These are phyloP conservation scores for Aspergillus intermedius DNA, from an alignment of 2,329 filamentous ascomycete genomes.

Conservation along the genomic window DNA sequence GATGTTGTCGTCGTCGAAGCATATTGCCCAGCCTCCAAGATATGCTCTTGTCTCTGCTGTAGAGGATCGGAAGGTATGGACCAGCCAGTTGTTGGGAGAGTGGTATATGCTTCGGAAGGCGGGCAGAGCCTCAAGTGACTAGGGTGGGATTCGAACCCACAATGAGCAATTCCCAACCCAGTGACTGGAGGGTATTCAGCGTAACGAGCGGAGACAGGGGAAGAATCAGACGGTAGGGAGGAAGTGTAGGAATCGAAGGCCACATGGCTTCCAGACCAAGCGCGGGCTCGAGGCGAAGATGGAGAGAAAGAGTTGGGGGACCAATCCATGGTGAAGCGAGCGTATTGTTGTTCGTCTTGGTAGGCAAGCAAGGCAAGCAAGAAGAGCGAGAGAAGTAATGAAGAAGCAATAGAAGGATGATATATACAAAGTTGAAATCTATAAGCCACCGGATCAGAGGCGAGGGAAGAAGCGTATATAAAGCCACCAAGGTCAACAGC, in stretches of 20 bases:
- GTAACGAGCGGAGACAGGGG: background rate
- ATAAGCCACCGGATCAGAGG: constrained; percentile 1
- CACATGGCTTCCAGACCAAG: constrained; percentile 4
- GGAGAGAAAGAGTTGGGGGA: background rate
- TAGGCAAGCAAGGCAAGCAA: background rate
- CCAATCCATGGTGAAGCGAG: constrained; percentile 1
- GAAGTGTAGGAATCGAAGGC: constrained; percentile 21
- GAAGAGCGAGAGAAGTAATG: background rate
- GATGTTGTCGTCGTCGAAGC: constrained; percentile 18
- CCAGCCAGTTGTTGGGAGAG: constrained; percentile 16
- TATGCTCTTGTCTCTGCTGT: constrained; percentile 12
- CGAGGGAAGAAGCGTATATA: constrained; percentile 17
- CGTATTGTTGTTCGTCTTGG: background rate
- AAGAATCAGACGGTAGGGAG: constrained; percentile 6
- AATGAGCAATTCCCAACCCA: constrained; percentile 28
- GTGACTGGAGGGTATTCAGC: background rate
- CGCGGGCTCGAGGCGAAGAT: background rate
- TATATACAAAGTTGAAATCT: constrained; percentile 8
- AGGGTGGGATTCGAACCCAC: constrained; percentile 16
- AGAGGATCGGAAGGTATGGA: constrained; percentile 14
- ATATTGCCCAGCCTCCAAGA: constrained; percentile 17
- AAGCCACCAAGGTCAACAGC: constrained; percentile 17
- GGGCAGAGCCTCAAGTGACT: constrained; percentile 16
- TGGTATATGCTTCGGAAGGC: constrained; percentile 11
- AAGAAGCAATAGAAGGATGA: constrained; percentile 2